Percentiles rank a stretch among this genome's conserved stretches.
Conservation (phyloP, 1,139 yeast species). For the Suzukiozyma palmioleophila region DNA sequence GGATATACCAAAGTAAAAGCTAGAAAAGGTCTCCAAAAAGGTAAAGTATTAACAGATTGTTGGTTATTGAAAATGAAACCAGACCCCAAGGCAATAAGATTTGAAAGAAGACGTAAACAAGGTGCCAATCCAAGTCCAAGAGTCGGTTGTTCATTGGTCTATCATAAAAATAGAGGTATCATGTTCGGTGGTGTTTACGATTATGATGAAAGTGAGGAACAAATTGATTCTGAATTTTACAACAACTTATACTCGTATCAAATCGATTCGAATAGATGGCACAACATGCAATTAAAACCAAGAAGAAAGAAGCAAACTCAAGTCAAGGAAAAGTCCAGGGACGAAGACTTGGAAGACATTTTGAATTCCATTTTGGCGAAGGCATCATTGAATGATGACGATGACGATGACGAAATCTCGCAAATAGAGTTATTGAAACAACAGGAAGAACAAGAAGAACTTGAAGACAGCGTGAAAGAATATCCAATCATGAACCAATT, state of each 20-base stretch:
- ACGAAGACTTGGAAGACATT: conserved; percentile 78
- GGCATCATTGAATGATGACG: conserved; percentile 62
- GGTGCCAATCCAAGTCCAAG: conserved; percentile 88
- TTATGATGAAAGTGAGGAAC: conserved; percentile 91
- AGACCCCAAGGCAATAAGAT: conserved; percentile 73
- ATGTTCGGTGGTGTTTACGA: conserved; percentile 96
- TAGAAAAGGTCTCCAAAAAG: conserved; percentile 82
- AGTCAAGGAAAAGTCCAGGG: conserved; percentile 53
- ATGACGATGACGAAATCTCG: conserved; percentile 38
- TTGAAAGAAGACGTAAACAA: conserved; percentile 87
- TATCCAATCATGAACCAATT: conserved; percentile 57
- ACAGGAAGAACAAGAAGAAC: conserved; percentile 37
- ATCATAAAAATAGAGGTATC: conserved; percentile 89
- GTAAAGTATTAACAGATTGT: conserved; percentile 83
- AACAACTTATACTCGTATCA: conserved; percentile 81
- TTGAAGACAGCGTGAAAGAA: conserved; percentile 31
- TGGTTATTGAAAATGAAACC: conserved; percentile 88
- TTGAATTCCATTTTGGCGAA: conserved; percentile 71
- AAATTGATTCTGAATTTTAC: conserved; percentile 78
- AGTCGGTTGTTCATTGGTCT: conserved; percentile 90
- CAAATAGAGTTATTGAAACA: conserved; percentile 37
- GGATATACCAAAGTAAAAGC: conserved; percentile 95
- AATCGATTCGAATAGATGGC: conserved; percentile 87
- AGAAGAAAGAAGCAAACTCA: conserved; percentile 47
- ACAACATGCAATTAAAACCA: conserved; percentile 62